Percentiles rank a stretch among this genome's conserved stretches.
These are phyloP conservation scores for Pseudocercospora musae DNA, from an alignment of 2,329 filamentous ascomycete species.

Conservation along the genomic window DNA sequence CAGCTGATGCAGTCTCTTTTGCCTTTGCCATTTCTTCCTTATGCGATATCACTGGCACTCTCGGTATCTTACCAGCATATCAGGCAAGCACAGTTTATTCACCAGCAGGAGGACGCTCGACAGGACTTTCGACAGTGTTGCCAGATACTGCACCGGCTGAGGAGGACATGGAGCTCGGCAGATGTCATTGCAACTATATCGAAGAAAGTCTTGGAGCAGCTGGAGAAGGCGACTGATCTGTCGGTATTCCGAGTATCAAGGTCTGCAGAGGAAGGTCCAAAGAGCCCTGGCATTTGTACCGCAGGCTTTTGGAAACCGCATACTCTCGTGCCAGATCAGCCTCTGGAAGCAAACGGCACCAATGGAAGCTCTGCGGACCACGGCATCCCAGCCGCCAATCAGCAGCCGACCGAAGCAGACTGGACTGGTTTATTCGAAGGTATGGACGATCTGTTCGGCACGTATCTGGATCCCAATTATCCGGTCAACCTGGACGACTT, in stretches of 20 bases:
- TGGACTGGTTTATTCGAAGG: slow-evolving; percentile 31
- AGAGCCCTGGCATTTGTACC: slow-evolving; percentile 21
- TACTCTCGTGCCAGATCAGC: slow-evolving; percentile 19
- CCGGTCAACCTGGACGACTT: slow-evolving; percentile 35
- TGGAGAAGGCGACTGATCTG: slow-evolving; percentile 29
- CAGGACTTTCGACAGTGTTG: slow-evolving; percentile 46
- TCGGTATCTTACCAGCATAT: slow-evolving; percentile 57
- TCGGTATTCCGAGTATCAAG: slow-evolving; percentile 28
- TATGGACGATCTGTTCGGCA: slow-evolving; percentile 36
- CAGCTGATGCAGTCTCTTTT: slow-evolving; percentile 46
- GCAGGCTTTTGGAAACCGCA: slow-evolving; percentile 21
- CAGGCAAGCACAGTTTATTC: slow-evolving; percentile 49
- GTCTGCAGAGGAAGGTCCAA: slow-evolving; percentile 8
- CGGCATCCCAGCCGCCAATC: not conserved
- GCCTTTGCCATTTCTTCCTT: slow-evolving; percentile 55
- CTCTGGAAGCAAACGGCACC: slow-evolving; percentile 3
- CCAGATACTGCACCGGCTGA: slow-evolving; percentile 42
- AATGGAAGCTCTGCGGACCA: not conserved
- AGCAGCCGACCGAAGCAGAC: slow-evolving; percentile 10
- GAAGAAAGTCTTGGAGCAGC: slow-evolving; percentile 32
- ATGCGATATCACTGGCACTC: slow-evolving; percentile 54
- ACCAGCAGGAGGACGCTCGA: slow-evolving; percentile 47
- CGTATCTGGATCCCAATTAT: slow-evolving; percentile 35
- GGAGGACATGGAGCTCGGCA: slow-evolving; percentile 46
- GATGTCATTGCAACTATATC: slow-evolving; percentile 43